Conservation (phyloP, 805 yeast genomes). For the Metschnikowia colocasiae region DNA sequence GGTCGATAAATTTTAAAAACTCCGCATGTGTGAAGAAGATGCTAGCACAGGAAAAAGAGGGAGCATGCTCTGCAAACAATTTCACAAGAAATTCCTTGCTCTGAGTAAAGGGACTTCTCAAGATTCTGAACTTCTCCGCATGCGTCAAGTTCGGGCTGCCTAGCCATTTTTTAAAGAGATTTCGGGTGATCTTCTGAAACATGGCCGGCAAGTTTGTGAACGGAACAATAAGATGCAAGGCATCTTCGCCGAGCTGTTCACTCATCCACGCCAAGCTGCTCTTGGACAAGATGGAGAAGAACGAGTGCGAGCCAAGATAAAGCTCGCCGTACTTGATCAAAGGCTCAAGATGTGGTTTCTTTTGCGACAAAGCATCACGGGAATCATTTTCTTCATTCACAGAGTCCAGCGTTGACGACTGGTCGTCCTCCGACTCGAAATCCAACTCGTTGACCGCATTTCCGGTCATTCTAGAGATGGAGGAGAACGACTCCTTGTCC, state of each 20-base stretch:
- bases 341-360: neutral
- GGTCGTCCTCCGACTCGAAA: slow-evolving; percentile 2
- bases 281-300: slow-evolving; percentile 32
- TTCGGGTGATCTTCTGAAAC: slow-evolving; percentile 18
- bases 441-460: neutral
- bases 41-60: slow-evolving; percentile 3
- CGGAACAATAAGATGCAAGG: slow-evolving; percentile 22
- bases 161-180: slow-evolving; percentile 25
- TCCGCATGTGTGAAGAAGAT: slow-evolving; percentile 3
- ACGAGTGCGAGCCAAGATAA: slow-evolving; percentile 37
- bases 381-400: neutral
- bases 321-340: slow-evolving; percentile 13
- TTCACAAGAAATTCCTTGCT: slow-evolving; percentile 12
- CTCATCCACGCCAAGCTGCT: slow-evolving; percentile 34
- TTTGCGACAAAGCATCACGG: neutral
- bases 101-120: slow-evolving; percentile 24
- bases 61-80: slow-evolving; percentile 6
- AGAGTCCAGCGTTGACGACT: neutral
- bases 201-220: slow-evolving; percentile 28
- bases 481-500: neutral
- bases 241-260: slow-evolving; percentile 22
- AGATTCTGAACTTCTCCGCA: slow-evolving; percentile 17
- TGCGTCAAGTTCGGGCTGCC: slow-evolving; percentile 28
- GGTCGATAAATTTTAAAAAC: neutral
- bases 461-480: neutral